These are phyloP conservation scores for Millerozyma acaciae DNA, from an alignment of 805 yeast genomes.

Conservation along the genomic window DNA sequence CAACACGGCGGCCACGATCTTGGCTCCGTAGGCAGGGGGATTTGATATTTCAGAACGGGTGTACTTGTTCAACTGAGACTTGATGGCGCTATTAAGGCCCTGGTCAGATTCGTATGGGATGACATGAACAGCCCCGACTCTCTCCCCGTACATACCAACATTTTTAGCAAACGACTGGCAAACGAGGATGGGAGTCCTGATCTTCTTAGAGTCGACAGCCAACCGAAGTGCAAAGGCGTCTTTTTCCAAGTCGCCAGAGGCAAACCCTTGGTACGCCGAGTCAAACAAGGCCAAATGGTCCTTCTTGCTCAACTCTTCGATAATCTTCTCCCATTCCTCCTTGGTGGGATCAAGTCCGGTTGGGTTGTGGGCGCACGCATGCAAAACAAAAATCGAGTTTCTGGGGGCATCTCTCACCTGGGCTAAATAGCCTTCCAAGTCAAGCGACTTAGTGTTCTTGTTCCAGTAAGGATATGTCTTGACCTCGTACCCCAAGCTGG, in stretches of 20 bases:
- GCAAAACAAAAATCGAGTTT: slow-evolving; percentile 79
- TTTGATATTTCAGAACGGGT: slow-evolving; percentile 85
- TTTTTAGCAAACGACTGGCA: slow-evolving; percentile 97
- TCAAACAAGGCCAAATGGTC: slow-evolving; percentile 83
- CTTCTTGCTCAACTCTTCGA: slow-evolving; percentile 54
- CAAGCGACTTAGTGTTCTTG: slow-evolving; percentile 61
- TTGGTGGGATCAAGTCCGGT: slow-evolving; percentile 92
- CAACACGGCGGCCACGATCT: slow-evolving; percentile 75
- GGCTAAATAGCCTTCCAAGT: slow-evolving; percentile 61
- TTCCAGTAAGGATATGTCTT: slow-evolving; percentile 86
- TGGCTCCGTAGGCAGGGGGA: slow-evolving; percentile 95
- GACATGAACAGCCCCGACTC: slow-evolving; percentile 90
- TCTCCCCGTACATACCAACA: slow-evolving; percentile 96
- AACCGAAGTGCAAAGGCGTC: slow-evolving; percentile 82
- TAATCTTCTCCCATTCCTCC: slow-evolving; percentile 74
- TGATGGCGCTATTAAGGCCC: slow-evolving; percentile 51
- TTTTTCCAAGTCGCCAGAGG: slow-evolving; percentile 76
- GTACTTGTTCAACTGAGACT: slow-evolving; percentile 70
- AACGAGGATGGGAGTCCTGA: slow-evolving; percentile 43
- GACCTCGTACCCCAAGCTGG: slow-evolving; percentile 61
- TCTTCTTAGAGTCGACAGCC: slow-evolving; percentile 43
- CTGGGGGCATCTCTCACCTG: slow-evolving; percentile 63
- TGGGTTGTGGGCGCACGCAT: slow-evolving; percentile 97
- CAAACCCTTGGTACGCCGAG: slow-evolving; percentile 96
- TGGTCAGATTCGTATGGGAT: slow-evolving; percentile 45